phyloP scores from a whole-genome alignment of 192 early-diverging fungal species.

The Phlyctochytrium planicorne region DNA sequence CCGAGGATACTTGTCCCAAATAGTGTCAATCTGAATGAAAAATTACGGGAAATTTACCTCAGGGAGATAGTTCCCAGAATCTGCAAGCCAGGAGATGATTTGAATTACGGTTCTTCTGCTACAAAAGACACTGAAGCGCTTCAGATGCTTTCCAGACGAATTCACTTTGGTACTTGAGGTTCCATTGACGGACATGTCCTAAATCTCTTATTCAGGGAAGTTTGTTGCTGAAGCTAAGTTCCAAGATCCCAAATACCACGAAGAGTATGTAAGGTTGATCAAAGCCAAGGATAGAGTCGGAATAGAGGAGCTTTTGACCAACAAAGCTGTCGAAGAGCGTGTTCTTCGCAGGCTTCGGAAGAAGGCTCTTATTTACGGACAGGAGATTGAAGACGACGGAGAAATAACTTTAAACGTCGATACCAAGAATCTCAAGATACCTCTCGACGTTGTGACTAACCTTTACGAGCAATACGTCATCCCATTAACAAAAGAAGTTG shows the following conservation, averaged over 20 bases:
- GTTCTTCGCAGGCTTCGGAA: conserved; percentile 77
- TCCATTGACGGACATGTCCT: not conserved
- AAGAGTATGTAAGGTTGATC: conserved; percentile 75
- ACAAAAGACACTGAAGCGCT: conserved; percentile 91
- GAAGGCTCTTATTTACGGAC: conserved; percentile 93
- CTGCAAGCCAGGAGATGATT: conserved; percentile 74
- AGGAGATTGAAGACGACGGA: conserved; percentile 69
- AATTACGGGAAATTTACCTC: conserved; percentile 81
- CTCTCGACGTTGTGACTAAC: conserved; percentile 79
- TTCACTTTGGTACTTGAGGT: conserved; percentile 79
- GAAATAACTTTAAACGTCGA: conserved; percentile 4
- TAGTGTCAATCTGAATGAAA: conserved; percentile 82
- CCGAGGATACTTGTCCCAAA: conserved; percentile 72
- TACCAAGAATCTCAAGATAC: conserved; percentile 53
- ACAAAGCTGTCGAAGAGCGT: conserved; percentile 78
- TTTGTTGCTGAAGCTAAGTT: conserved; percentile 99
- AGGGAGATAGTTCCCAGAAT: conserved; percentile 75
- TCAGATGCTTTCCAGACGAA: conserved; percentile 86
- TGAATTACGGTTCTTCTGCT: conserved; percentile 90
- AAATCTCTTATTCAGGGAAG: conserved; percentile 59
- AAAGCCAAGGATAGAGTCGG: conserved; percentile 67
- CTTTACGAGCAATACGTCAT: conserved; percentile 96
- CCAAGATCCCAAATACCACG: conserved; percentile 71
- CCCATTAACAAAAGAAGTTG: conserved; percentile 94
- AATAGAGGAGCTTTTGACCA: conserved; percentile 86